Percentiles rank a stretch among this genome's conserved stretches.
These are phyloP conservation scores for Hygrocybe punicea DNA, from an alignment of 768 basidiomycete genomes.

Conservation along the genomic window DNA sequence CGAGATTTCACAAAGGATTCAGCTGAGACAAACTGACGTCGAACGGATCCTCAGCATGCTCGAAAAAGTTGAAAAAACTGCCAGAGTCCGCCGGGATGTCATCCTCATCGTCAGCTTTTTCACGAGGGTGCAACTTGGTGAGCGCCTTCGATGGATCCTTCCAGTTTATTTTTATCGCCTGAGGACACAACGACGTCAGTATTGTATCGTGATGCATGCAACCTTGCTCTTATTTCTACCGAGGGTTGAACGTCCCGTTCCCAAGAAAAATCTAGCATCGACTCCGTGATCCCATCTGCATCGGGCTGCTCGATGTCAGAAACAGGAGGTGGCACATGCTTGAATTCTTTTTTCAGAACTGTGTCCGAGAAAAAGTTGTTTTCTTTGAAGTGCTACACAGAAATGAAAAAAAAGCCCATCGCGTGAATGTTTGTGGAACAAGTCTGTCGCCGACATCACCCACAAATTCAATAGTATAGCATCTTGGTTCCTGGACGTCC, in stretches of 20 bases:
- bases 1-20: not conserved
- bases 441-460: conserved; percentile 32
- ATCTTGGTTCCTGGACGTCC: conserved; percentile 69
- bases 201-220: not conserved
- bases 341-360: conserved; percentile 80
- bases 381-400: conserved; percentile 69
- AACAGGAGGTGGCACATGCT: conserved; percentile 55
- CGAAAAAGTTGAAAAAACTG: conserved; percentile 89
- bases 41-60: conserved; percentile 56
- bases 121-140: conserved; percentile 74
- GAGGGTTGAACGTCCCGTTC: conserved; percentile 65
- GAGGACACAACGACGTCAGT: not conserved
- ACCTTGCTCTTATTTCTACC: conserved; percentile 39
- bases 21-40: conserved; percentile 55
- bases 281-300: conserved; percentile 69
- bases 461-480: conserved; percentile 87
- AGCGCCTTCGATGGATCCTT: conserved; percentile 73
- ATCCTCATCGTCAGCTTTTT: conserved; percentile 57
- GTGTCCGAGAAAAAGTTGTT: conserved; percentile 79
- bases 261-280: conserved; percentile 81
- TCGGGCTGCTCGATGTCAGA: conserved; percentile 58
- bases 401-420: not conserved
- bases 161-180: conserved; percentile 75
- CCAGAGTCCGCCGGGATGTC: conserved; percentile 64
- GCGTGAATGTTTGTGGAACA: not conserved